phyloP scores from a whole-genome alignment of 2,329 filamentous ascomycete genomes.

The Lomentospora prolificans region DNA sequence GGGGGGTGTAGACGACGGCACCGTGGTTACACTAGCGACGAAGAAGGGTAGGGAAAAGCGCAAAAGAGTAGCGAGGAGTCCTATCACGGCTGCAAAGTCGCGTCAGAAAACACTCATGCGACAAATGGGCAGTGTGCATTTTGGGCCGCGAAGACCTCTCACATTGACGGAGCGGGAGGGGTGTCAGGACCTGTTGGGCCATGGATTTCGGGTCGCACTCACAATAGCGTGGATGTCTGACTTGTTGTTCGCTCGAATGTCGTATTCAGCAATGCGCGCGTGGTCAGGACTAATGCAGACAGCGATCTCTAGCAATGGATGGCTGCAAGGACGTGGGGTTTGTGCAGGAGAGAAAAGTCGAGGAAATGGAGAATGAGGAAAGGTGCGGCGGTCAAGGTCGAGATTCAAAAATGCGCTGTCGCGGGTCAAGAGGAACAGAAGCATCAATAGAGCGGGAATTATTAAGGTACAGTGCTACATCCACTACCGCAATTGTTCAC shows the following conservation, averaged over 20 bases:
- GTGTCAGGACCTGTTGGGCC: conserved; percentile 1
- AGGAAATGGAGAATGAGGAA: conserved; percentile 8
- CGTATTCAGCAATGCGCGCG: conserved; percentile 12
- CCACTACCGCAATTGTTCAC: too few species aligned
- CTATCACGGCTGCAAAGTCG: conserved; percentile 23
- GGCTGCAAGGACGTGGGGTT: conserved; percentile 24
- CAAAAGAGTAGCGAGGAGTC: not conserved
- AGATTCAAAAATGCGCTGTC: conserved; percentile 3
- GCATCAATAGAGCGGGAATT: too few species aligned
- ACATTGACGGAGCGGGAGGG: conserved; percentile 8
- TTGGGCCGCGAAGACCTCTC: conserved; percentile 9
- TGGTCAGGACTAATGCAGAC: conserved; percentile 14
- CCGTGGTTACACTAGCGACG: conserved; percentile 2
- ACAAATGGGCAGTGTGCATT: conserved; percentile 9
- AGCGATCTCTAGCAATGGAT: not conserved
- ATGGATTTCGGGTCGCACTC: conserved; percentile 4
- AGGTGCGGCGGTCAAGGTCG: conserved; percentile 15
- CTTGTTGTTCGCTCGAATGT: not conserved
- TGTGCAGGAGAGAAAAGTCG: conserved; percentile 21
- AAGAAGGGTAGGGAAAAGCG: not conserved
- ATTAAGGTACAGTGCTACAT: too few species aligned
- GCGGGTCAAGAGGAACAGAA: not conserved
- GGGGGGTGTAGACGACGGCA: not conserved
- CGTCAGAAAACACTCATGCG: conserved; percentile 23
- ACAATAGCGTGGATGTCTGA: conserved; percentile 5